Evolutionary conservation across 495 filamentous ascomycete species (phyloP), one percentile per base, ranked within the genome.

Genomic region (Aspergillus sclerotiicarbonarius): DNA sequence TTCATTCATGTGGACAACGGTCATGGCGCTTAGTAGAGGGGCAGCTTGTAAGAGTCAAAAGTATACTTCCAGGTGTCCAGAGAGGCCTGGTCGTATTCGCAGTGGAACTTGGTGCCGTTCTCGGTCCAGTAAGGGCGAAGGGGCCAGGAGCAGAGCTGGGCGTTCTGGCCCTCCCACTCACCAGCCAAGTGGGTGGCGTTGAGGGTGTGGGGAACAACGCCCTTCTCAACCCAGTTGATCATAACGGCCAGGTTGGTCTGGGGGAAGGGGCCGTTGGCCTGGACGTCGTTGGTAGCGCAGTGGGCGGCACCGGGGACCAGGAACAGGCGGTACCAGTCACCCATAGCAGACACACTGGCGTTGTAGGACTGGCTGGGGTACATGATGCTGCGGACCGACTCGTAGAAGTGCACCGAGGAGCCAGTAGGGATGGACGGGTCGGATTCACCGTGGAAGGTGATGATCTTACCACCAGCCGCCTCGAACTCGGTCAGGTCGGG

Each of bases 361-460:
- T 71, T 71, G 59, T 64, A 74, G 13, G 61, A 57, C 4, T 75
- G 56, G 15, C 63, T 51, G 0, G 75, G 74, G 59, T 79, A 82
- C 81, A 82, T 84, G 52, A 73, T 63, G 10, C 61, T 63, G 13
- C 78, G 70, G 16, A 84, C 81, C 2, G 78, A 71, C 37, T 84
- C 78, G 53, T 73, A 72, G 54, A 79, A 83, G 31, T 72, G 73
- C 8, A 80, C 70, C 0, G 78, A 81, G 0, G 75, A 79, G 9
- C 54, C 76, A 0, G 78, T 67, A 0, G 80, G 78, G 41, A 84
- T 78, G 25, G 62, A 64, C 43, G 62, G 60, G 60, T 83, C 81
- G 1, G 75, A 68, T 65, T 82, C 80, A 20, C 82, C 81, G 58
- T 84, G 81, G 54, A 71, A 74, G 53, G 76, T 76, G 5, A 83